These are phyloP conservation scores for Bondarzewia mesenterica DNA, from an alignment of 1,284 basidiomycete species.

Conservation along the genomic window DNA sequence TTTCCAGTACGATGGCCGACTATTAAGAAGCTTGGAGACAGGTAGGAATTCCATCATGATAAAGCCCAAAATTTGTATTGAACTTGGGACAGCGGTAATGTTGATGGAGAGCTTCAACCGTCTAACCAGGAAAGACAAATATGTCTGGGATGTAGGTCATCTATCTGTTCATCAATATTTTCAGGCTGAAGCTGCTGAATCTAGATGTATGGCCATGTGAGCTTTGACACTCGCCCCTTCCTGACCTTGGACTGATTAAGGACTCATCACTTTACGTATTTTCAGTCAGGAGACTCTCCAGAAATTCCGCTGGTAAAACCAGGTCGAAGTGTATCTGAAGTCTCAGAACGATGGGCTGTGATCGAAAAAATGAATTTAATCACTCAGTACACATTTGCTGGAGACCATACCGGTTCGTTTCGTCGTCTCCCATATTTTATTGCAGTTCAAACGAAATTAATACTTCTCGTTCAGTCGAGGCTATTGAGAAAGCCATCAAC, in stretches of 20 bases:
- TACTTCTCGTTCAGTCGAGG: conserved; percentile 37
- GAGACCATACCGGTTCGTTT: conserved; percentile 49
- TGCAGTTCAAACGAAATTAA: conserved; percentile 1
- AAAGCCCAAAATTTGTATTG: background rate
- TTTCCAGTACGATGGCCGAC: conserved; percentile 61
- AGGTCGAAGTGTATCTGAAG: conserved; percentile 37
- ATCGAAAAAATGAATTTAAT: conserved; percentile 61
- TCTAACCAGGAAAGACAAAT: conserved; percentile 56
- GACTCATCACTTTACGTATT: background rate
- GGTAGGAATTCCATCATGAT: conserved; percentile 27
- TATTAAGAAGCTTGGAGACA: conserved; percentile 56
- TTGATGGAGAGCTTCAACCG: conserved; percentile 62
- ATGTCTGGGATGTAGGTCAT: conserved; percentile 58
- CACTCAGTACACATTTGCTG: conserved; percentile 59
- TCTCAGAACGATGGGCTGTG: conserved; percentile 55
- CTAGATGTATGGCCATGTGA: conserved; percentile 60
- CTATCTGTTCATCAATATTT: background rate
- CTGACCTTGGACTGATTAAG: background rate
- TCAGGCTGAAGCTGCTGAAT: background rate
- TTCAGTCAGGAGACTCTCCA: conserved; percentile 54
- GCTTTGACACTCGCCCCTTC: conserved; percentile 15
- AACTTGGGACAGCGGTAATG: conserved; percentile 42
- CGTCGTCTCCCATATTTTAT: background rate
- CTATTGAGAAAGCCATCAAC: conserved; percentile 50
- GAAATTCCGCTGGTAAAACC: conserved; percentile 44